These are phyloP conservation scores for Yarrowia sp. DNA, from an alignment of 805 yeast species.

Conservation along the genomic window DNA sequence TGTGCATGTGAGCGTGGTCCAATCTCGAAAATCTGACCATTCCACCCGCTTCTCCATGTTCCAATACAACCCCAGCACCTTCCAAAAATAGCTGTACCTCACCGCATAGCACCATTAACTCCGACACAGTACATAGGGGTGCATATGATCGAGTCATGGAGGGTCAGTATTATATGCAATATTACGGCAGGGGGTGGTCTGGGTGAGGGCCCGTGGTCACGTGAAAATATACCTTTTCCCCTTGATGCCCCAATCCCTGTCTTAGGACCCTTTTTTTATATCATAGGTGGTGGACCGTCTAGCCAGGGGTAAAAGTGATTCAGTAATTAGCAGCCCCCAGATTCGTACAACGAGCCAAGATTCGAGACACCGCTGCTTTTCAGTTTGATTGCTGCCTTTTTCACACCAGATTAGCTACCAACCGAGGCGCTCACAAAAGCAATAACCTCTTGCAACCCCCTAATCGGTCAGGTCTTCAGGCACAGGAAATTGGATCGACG, in stretches of 20 bases:
- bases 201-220: neutral
- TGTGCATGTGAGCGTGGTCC: too few relatives aligned
- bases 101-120: constrained; percentile 1
- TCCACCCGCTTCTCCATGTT: too few relatives aligned
- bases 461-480: neutral
- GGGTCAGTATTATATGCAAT: neutral
- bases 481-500: constrained; percentile 1
- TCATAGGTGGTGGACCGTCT: neutral
- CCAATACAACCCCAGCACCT: too few relatives aligned
- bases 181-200: neutral
- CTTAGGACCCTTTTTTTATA: neutral
- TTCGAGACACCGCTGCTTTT: too few relatives aligned
- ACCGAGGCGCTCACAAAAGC: neutral
- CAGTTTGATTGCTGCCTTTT: neutral
- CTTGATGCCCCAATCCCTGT: neutral
- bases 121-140: constrained; percentile 17
- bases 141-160: neutral
- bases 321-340: too few relatives aligned
- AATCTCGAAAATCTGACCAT: too few relatives aligned
- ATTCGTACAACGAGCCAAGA: too few relatives aligned
- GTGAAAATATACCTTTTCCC: neutral
- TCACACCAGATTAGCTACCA: neutral
- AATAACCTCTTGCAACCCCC: neutral
- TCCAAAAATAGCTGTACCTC: neutral
- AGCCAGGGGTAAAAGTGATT: neutral